Conservation (phyloP, 129 eudicot species). For the Glebionis coronaria region DNA sequence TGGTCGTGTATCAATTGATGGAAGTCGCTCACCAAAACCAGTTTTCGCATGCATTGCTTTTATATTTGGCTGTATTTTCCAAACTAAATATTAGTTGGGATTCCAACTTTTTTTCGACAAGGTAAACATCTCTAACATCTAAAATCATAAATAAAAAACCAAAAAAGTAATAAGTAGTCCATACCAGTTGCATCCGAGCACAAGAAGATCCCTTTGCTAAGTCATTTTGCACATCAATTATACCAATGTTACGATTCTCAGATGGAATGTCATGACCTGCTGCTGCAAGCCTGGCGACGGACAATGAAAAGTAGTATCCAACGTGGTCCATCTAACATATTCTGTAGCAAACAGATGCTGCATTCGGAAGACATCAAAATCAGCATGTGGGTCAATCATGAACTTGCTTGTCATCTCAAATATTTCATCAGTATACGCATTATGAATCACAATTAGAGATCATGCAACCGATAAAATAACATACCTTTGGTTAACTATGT, state of each 20-base stretch:
- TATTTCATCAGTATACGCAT: too few species aligned
- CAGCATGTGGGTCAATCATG: too few species aligned
- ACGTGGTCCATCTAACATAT: too few species aligned
- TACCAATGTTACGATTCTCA: conserved; percentile 48
- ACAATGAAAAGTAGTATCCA: too few species aligned
- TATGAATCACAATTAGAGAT: too few species aligned
- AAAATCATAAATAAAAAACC: conserved; percentile 7
- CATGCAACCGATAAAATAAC: too few species aligned
- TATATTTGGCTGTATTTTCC: conserved; percentile 66
- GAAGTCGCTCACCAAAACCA: conserved; percentile 77
- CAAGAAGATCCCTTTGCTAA: conserved; percentile 50
- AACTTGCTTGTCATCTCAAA: too few species aligned
- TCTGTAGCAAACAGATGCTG: too few species aligned
- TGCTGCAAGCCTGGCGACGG: conserved; percentile 99
- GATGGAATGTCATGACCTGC: conserved; percentile 80
- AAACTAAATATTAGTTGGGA: conserved; percentile 6
- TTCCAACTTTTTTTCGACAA: conserved; percentile 11
- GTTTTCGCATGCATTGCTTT: conserved; percentile 92
- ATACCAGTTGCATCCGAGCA: conserved; percentile 64
- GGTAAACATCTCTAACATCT: conserved; percentile 5
- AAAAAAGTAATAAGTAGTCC: conserved; percentile 13
- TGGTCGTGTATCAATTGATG: conserved; percentile 87
- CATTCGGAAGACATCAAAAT: too few species aligned
- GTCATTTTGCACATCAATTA: conserved; percentile 52
- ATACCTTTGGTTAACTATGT: too few species aligned